phyloP scores from a whole-genome alignment of 805 yeast genomes.

The Lipomyces starkeyi region DNA sequence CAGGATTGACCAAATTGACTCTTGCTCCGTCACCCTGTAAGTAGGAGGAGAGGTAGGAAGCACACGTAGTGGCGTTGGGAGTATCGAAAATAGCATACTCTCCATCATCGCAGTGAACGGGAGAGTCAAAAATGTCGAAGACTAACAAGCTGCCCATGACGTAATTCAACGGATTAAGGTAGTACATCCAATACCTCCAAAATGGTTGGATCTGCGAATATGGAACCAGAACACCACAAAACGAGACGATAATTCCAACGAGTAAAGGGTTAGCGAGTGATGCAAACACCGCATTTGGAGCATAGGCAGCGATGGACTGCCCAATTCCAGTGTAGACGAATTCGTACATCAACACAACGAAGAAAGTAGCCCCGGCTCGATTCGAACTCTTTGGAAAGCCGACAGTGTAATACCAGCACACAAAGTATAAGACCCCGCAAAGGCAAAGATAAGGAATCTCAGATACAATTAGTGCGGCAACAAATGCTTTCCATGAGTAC shows the following conservation, averaged over 20 bases:
- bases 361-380: slow-evolving; percentile 50
- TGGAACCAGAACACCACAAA: slow-evolving; percentile 73
- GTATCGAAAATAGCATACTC: slow-evolving; percentile 61
- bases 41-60: slow-evolving; percentile 50
- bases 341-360: slow-evolving; percentile 55
- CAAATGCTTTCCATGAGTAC: slow-evolving; percentile 68
- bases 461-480: slow-evolving; percentile 58
- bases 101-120: slow-evolving; percentile 54
- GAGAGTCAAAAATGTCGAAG: slow-evolving; percentile 55
- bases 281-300: slow-evolving; percentile 68
- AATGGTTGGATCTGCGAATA: slow-evolving; percentile 68
- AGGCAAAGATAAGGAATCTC: slow-evolving; percentile 66
- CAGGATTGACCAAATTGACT: slow-evolving; percentile 53
- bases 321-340: slow-evolving; percentile 52
- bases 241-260: slow-evolving; percentile 62
- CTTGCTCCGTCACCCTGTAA: not conserved
- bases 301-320: slow-evolving; percentile 56
- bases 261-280: slow-evolving; percentile 62
- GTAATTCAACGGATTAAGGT: slow-evolving; percentile 71
- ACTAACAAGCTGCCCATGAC: slow-evolving; percentile 62
- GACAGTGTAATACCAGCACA: slow-evolving; percentile 59
- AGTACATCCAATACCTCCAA: slow-evolving; percentile 79
- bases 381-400: slow-evolving; percentile 51
- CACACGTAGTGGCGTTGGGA: slow-evolving; percentile 68
- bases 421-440: slow-evolving; percentile 57